Base-by-base conservation (phyloP, 1,139 yeast genomes). In the Yamadazyma dendronema region DNA sequence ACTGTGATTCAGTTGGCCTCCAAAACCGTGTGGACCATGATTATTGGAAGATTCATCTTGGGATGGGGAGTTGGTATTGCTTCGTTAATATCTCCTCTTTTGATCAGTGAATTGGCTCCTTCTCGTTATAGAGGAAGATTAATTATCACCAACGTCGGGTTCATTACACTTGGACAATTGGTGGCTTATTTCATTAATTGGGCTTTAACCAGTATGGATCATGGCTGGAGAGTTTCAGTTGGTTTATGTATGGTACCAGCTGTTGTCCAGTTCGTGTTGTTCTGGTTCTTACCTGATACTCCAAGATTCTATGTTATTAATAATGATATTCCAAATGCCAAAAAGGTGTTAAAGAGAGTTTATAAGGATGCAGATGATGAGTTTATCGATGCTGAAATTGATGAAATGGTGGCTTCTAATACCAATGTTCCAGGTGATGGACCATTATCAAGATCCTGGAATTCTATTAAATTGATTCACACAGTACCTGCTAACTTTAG, bases 51-150 rank as follows among this genome's bases (percentile, higher is more conserved):
- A 57, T 84, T 90, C 50, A 69, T 90, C 35, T 85, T 90, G 81
- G 98, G 98, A 16, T 84, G 86, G 65, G 98, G 96, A 49, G 97
- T 90, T 17, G 98, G 98, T 46, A 77, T 87, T 41, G 97, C 97
- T 0, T 87, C 96, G 3, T 70, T 90, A 38, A 82, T 88, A 38
- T 87, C 97, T 13, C 97, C 97, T 2, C 69, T 90, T 42, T 89
- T 87, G 74, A 85, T 90, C 49, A 75, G 90, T 39, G 98, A 90
- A 61, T 76, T 90, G 55, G 95, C 97, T 1, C 97, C 98, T 15
- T 79, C 96, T 13, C 78, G 81, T 57, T 88, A 85, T 59, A 76
- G 98, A 57, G 98, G 98, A 36, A 74, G 97, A 48, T 71, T 84
- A 45, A 85, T 86, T 33, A 77, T 77, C 24, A 62, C 79, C 24